A percentile compares a stretch with the other conserved stretches of the same genome.
phyloP scores from a whole-genome alignment of 805 yeast species.

The Pichia gijzeniarum region DNA sequence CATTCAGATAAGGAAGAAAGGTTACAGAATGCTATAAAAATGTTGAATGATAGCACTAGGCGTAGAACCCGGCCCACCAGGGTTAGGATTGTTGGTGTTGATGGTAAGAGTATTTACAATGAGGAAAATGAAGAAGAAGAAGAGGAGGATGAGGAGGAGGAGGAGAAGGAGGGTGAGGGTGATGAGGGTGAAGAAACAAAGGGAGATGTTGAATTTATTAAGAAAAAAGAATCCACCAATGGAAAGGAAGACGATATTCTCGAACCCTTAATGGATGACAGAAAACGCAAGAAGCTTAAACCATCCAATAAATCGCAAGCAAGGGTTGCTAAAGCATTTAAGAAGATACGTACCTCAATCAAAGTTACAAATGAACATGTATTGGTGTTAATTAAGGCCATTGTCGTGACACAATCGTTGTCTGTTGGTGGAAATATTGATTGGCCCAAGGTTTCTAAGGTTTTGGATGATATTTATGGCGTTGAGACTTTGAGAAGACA shows the following conservation, averaged over 20 bases:
- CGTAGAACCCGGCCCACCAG: background rate
- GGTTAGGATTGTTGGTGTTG: background rate
- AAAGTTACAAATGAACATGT: conserved; percentile 36
- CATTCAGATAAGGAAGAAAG: conserved; percentile 12
- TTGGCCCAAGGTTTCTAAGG: conserved; percentile 53
- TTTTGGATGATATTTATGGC: conserved; percentile 37
- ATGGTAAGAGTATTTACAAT: background rate
- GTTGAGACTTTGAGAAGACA: conserved; percentile 46
- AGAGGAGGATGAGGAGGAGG: background rate
- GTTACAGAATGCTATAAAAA: conserved; percentile 9
- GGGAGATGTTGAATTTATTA: conserved; percentile 6
- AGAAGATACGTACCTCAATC: conserved; percentile 21
- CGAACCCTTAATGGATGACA: conserved; percentile 24
- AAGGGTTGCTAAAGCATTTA: conserved; percentile 16
- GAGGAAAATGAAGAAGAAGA: conserved; percentile 3
- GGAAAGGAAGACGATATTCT: conserved; percentile 20
- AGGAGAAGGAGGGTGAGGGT: too few species aligned
- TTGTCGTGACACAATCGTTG: conserved; percentile 61
- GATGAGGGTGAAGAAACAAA: background rate
- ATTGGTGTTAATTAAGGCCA: conserved; percentile 53
- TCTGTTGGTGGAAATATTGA: conserved; percentile 46
- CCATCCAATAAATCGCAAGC: conserved; percentile 12
- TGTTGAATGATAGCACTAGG: background rate
- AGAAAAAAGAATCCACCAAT: background rate
- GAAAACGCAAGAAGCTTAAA: conserved; percentile 26